Base-by-base conservation (phyloP, 345 rosid species). In the Linum lewisii region DNA sequence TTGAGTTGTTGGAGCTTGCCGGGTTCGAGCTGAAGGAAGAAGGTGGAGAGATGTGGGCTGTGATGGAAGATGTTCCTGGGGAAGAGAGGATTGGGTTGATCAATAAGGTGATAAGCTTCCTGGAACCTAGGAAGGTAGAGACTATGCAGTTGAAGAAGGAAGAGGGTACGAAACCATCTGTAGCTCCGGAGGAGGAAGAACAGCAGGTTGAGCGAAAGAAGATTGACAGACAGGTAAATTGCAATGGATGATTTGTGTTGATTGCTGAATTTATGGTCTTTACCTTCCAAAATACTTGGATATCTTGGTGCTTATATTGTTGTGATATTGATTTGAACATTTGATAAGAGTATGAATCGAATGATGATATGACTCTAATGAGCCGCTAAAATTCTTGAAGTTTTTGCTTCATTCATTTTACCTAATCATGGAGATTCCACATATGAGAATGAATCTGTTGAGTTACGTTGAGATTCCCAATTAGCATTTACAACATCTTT, bases 11-110 rank as follows among this genome's bases (percentile, higher is more conserved):
- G 75, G 90, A 86, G 74, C 36, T 68, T 63, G 79, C 80, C 49
- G 98, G 96, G 13, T 91, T 91, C 58, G 59, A 65, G 58, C 70
- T 86, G 78, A 86, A 65, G 69, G 93, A 86, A 37, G 95, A 83
- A 21, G 73, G 68, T 37, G 96, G 75, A 18, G 98, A 91, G 72
- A 70, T 88, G 77, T 91, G 90, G 90, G 95, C 92, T 1, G 66
- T 73, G 45, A 81, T 91, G 87, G 90, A 81, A 49, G 51, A 38
- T 10, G 81, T 67, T 54, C 95, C 95, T 7, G 59, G 64, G 0
- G 59, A 72, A 68, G 82, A 80, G 58, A 76, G 54, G 38, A 65
- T 80, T 45, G 57, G 63, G 7, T 54, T 81, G 73, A 82, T 88
- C 22, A 62, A 54, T 21, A 72, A 73, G 69, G 81, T 77, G 34